Conservation (phyloP, 1,284 basidiomycete genomes). For the Xerocomus subilludens region DNA sequence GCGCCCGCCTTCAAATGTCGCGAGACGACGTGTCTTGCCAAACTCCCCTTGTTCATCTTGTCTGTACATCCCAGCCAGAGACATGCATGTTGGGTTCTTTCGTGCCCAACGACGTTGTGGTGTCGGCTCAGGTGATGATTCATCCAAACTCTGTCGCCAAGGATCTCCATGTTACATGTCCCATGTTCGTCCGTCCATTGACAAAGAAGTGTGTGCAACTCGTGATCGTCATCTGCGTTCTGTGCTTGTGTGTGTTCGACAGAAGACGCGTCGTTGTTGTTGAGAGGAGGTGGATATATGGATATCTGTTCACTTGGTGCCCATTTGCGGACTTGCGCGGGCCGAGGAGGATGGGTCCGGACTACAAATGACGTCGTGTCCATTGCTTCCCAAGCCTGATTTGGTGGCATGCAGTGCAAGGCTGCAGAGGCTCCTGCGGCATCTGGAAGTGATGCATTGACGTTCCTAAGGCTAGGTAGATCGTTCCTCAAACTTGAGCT, state of each 20-base stretch:
- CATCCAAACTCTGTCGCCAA: constrained; percentile 42
- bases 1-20: constrained; percentile 41
- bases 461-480: neutral
- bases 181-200: constrained; percentile 45
- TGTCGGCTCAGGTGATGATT: constrained; percentile 40
- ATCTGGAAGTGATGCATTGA: neutral
- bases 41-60: constrained; percentile 48
- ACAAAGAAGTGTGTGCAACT: constrained; percentile 32
- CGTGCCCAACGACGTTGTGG: constrained; percentile 42
- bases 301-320: neutral
- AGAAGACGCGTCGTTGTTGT: neutral
- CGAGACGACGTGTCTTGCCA: constrained; percentile 46
- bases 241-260: neutral
- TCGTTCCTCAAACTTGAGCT: neutral
- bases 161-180: constrained; percentile 41
- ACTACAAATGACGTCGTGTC: neutral
- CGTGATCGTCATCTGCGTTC: constrained; percentile 27
- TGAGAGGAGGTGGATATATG: neutral
- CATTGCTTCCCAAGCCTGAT: constrained; percentile 32
- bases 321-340: constrained; percentile 15
- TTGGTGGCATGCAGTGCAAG: neutral
- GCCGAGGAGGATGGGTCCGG: neutral
- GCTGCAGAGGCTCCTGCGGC: neutral
- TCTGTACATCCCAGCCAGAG: constrained; percentile 42
- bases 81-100: constrained; percentile 36